Base-by-base conservation (phyloP, 345 rosid genomes). In the Diplotaxis tenuifolia region DNA sequence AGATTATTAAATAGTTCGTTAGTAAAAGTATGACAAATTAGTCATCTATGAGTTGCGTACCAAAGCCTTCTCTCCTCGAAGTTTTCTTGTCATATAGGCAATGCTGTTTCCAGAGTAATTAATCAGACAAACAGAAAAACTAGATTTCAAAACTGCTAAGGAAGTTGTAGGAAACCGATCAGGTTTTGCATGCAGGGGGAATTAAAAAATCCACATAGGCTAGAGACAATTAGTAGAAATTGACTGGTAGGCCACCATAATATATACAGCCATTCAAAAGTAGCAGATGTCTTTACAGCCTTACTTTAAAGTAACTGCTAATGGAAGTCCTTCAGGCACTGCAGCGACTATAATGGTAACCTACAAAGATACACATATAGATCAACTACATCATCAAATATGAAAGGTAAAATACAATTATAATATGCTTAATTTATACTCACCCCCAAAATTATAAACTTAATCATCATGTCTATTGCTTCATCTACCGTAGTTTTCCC, bases 21-120 rank as follows among this genome's bases (percentile, higher is more conserved):
- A 9, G 3, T 52, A 9, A 52, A 52, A 9, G 5, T 20, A 20
- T 20, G 57, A 52, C 27, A 20, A 9, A 52, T 25, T 9, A 52
- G 57, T 52, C 57, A 20, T 52, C 7, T 20, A 52, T 7, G 27
- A 20, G 57, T 52, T 52, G 57, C 57, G 27, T 52, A 52, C 57
- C 57, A 52, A 52, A 20, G 57, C 57, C 10, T 20, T 52, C 57
- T 52, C 57, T 52, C 57, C 57, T 52, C 57, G 14, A 52, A 52
- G 57, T 20, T 52, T 52, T 52, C 57, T 52, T n/a, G 57, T 3
- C 57, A 52, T 52, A 20, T 4, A 20, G n/a, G 57, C 57, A 20
- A 52, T 52, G 27, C 57, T 52, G 27, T 52, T 52, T 52, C 57
- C 57, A 19, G 56, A 19, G 56, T 50, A 18, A 49, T 49, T 19